Evolutionary conservation across 2,329 filamentous ascomycete species (phyloP).

Genomic region (Aphanoascus verrucosus): DNA sequence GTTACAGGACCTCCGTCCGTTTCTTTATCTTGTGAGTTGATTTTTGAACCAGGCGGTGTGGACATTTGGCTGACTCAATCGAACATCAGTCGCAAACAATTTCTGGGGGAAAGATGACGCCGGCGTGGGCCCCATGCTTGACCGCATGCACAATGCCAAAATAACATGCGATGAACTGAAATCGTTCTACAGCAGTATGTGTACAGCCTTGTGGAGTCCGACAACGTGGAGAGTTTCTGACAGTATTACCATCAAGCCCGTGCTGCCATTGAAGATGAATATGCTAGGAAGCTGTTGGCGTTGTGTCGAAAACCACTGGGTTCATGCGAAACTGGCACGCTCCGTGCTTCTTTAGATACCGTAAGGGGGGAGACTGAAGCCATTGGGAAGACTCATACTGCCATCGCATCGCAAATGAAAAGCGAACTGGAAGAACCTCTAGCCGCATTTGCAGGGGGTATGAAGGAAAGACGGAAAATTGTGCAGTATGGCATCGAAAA

Average conservation of each 20-base stretch:
- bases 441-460: conserved; percentile 78
- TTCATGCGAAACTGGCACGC: conserved; percentile 72
- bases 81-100: conserved; percentile 71
- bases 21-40: conserved; percentile 52
- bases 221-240: background rate
- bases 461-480: conserved; percentile 96
- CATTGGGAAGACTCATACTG: conserved; percentile 88
- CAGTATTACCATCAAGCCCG: conserved; percentile 48
- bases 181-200: conserved; percentile 71
- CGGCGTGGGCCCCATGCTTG: conserved; percentile 78
- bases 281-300: conserved; percentile 75
- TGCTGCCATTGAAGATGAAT: conserved; percentile 92
- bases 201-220: background rate
- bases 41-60: background rate
- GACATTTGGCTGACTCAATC: background rate
- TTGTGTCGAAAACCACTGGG: conserved; percentile 82
- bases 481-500: conserved; percentile 91
- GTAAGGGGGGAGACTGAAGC: conserved; percentile 80
- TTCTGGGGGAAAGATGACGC: conserved; percentile 99
- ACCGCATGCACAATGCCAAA: conserved; percentile 91
- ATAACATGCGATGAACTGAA: conserved; percentile 88
- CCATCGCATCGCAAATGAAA: conserved; percentile 88
- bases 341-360: conserved; percentile 75
- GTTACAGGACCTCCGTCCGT: conserved; percentile 53
- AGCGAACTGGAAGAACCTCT: conserved; percentile 89